Base-by-base conservation (phyloP, 2,329 filamentous ascomycete genomes). In the Atkinsonella hypoxylon region DNA sequence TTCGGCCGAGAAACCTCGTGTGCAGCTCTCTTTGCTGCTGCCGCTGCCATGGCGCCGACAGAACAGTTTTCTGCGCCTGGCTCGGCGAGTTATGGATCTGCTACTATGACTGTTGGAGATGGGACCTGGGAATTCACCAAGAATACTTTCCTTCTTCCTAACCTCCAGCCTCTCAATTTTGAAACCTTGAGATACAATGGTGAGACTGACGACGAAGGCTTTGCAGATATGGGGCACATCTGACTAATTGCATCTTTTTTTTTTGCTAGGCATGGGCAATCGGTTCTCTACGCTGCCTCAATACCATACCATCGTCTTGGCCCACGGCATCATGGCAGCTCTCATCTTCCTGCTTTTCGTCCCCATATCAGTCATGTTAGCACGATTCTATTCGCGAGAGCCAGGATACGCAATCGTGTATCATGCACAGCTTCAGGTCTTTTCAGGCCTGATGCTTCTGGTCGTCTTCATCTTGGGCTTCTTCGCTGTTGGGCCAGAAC, bases 151-250 rank as follows among this genome's bases (percentile, higher is more conserved):
- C 70, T 93, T 49, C 70, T 93, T 48, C 87, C 87, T 36, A 89
- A 89, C 61, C 70, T 93, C 44, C 73, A 83, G 59, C 86, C 85
- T 9, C 68, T 88, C 56, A 87, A 89, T 63, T 87, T 88, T 64
- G 84, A 83, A 47, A 90, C 87, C 6, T 90, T 87, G 82, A 81
- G 77, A 63, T 89, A 89, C 69, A 93, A 93, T 77, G 87, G 85
- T 88, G 70, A 43, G 43, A 42, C 17, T 45, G 34, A 31, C 6
- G 10, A 4, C 11, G 18, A 26, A 26, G 26, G 26, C 26, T 26
- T 26, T 8, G 7, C 26, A 26, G 26, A 26, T 7, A 5, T 6
- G 6, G 26, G 26, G 34, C 6, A 6, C 31, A 12, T 32, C n/a
- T 30, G 11, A 13, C 42, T 46, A 42, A 50, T 36, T 11, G n/a